A percentile compares a stretch with the other conserved stretches of the same genome.
phyloP scores from a whole-genome alignment of 805 yeast genomes.

The Lachancea dasiensis region DNA sequence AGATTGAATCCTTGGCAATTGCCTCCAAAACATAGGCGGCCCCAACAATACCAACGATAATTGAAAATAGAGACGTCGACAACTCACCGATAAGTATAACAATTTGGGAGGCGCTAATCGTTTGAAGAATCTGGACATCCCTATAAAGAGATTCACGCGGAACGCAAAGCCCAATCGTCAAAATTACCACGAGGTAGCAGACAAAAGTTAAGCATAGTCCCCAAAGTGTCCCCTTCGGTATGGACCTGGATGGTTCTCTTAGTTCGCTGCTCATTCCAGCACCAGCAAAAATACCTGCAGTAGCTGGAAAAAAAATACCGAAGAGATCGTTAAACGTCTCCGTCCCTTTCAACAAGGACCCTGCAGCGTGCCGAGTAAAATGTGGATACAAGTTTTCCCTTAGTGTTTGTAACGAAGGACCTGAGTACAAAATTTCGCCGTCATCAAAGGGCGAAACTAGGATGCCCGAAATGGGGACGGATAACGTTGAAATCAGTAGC shows the following conservation, averaged over 20 bases:
- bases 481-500: conserved; percentile 62
- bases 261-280: conserved; percentile 98
- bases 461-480: conserved; percentile 75
- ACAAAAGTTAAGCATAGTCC: conserved; percentile 75
- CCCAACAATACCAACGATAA: conserved; percentile 92
- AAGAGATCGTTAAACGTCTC: conserved; percentile 83
- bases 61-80: conserved; percentile 85
- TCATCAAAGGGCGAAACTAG: conserved; percentile 59
- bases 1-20: conserved; percentile 76
- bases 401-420: conserved; percentile 65
- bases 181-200: conserved; percentile 72
- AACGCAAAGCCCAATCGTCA: conserved; percentile 71
- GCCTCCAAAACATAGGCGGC: conserved; percentile 91
- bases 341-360: conserved; percentile 53
- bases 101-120: conserved; percentile 61
- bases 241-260: conserved; percentile 75
- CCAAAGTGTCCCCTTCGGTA: conserved; percentile 89
- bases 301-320: conserved; percentile 96
- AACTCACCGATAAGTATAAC: conserved; percentile 83
- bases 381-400: conserved; percentile 64
- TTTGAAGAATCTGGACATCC: conserved; percentile 83
- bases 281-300: conserved; percentile 98
- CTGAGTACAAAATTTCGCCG: conserved; percentile 53
- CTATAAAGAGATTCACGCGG: conserved; percentile 71
- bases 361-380: conserved; percentile 89